Conservation (phyloP, 345 rosid genomes). For the Conringia planisiliqua region DNA sequence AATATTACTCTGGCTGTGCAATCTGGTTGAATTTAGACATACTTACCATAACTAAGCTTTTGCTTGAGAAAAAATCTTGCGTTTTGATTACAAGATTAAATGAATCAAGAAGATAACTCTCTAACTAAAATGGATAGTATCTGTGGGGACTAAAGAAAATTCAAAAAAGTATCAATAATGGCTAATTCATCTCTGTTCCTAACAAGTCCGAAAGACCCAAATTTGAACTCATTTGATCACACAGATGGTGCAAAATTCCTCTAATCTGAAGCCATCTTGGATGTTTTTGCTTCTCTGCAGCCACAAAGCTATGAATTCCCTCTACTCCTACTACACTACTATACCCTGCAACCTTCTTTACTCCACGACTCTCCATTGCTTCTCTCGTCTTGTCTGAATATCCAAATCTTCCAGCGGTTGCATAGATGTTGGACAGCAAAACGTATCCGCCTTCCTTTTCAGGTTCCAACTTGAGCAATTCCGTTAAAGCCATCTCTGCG, state of each 20-base stretch:
- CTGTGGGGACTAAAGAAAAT: background rate
- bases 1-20: background rate
- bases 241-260: constrained; percentile 28
- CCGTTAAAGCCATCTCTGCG: constrained; percentile 49
- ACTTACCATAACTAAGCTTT: background rate
- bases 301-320: constrained; percentile 43
- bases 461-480: constrained; percentile 53
- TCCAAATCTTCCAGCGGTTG: constrained; percentile 44
- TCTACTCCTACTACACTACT: constrained; percentile 47
- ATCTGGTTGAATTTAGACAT: background rate
- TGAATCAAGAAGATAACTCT: background rate
- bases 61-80: background rate
- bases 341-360: constrained; percentile 51
- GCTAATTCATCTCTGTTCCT: background rate
- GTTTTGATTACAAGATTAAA: background rate
- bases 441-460: constrained; percentile 56
- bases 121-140: background rate
- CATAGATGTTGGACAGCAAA: constrained; percentile 52
- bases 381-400: constrained; percentile 42
- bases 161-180: background rate
- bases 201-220: background rate
- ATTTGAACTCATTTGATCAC: constrained; percentile 37
- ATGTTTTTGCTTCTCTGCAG: constrained; percentile 44
- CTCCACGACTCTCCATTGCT: constrained; percentile 46
- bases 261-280: constrained; percentile 39